A percentile compares a stretch with the other conserved stretches of the same genome.
Evolutionary conservation across 768 basidiomycete species (phyloP).

Genomic region (Suillus spraguei): DNA sequence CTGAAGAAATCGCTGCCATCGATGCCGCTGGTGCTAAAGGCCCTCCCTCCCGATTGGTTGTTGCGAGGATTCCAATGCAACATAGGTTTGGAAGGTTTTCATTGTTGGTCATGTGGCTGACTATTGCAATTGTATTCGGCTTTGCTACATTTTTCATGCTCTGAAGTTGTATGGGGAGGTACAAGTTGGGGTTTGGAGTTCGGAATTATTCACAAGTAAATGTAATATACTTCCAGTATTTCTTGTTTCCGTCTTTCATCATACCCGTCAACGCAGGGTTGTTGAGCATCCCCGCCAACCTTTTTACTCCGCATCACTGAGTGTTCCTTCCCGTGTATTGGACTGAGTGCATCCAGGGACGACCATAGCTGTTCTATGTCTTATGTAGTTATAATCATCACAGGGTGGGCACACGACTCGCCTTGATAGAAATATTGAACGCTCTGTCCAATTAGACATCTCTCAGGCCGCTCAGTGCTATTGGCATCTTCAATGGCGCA

Average conservation of each 20-base stretch:
- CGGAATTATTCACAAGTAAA: too few species aligned
- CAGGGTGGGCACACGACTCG: not conserved
- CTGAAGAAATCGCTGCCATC: conserved; percentile 62
- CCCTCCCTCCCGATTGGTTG: conserved; percentile 30
- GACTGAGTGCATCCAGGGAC: too few species aligned
- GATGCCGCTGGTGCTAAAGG: conserved; percentile 63
- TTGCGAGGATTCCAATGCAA: not conserved
- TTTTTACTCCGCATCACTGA: too few species aligned
- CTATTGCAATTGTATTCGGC: not conserved
- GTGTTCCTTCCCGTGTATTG: too few species aligned
- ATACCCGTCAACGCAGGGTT: too few species aligned
- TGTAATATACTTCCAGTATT: too few species aligned
- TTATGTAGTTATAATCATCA: not conserved
- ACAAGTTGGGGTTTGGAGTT: too few species aligned
- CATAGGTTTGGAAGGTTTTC: not conserved
- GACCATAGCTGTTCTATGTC: not conserved
- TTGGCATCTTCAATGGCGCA: not conserved
- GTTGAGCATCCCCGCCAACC: too few species aligned
- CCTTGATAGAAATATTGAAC: not conserved
- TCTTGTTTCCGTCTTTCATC: too few species aligned
- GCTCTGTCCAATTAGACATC: not conserved
- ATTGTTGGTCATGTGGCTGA: not conserved
- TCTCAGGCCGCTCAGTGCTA: not conserved
- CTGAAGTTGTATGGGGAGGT: too few species aligned
- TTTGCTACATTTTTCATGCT: not conserved